Conservation (phyloP, 129 eudicot species). For the Tagetes erecta region DNA sequence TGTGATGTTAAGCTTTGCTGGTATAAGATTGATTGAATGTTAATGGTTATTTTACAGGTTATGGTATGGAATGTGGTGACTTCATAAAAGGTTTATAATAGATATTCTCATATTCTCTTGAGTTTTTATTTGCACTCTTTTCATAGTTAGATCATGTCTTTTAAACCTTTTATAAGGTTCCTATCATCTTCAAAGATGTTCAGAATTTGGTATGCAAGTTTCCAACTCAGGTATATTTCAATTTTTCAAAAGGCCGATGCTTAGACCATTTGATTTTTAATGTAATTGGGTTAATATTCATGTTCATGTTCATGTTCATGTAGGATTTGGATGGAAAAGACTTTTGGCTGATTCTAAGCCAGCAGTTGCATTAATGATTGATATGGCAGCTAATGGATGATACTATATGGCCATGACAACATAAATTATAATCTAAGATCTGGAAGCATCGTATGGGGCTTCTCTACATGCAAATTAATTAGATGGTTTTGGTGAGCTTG, state of each 20-base stretch:
- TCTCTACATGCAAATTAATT: too few relatives aligned
- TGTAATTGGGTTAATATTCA: neutral
- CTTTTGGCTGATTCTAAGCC: conserved; percentile 73
- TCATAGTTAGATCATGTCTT: neutral
- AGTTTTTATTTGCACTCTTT: neutral
- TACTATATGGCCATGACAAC: conserved; percentile 98
- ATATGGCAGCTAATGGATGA: conserved; percentile 96
- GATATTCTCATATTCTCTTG: neutral
- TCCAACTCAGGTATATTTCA: too few relatives aligned
- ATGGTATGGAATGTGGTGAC: conserved; percentile 98
- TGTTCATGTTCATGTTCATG: neutral
- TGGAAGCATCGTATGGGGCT: too few relatives aligned
- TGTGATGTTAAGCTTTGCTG: neutral
- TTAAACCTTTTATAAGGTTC: neutral
- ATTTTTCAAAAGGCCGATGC: too few relatives aligned
- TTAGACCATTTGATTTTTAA: neutral
- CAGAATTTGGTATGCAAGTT: too few relatives aligned
- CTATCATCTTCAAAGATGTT: too few relatives aligned
- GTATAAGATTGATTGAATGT: conserved; percentile 9
- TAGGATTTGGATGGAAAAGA: conserved; percentile 95
- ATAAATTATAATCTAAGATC: conserved; percentile 44
- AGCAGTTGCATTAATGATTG: conserved; percentile 89
- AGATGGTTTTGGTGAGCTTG: too few relatives aligned
- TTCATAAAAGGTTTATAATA: conserved; percentile 70
- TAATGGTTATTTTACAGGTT: conserved; percentile 55